These are phyloP conservation scores for Amesomyces nigricolor DNA, from an alignment of 2,329 filamentous ascomycete genomes.

Conservation along the genomic window DNA sequence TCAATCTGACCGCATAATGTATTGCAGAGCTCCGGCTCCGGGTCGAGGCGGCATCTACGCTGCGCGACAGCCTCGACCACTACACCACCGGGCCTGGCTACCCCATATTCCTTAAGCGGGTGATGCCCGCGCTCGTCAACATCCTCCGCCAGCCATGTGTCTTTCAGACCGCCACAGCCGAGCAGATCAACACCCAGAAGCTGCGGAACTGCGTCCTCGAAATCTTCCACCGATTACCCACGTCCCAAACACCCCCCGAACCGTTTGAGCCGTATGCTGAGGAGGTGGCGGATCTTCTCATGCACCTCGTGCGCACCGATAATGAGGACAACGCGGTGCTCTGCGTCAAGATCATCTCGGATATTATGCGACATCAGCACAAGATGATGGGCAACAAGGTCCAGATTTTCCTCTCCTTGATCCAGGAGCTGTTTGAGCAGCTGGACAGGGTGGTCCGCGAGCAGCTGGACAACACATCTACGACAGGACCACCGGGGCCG, in stretches of 20 bases:
- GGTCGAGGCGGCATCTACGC: conserved; percentile 72
- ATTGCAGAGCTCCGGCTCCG: conserved; percentile 70
- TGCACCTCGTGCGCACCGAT: conserved; percentile 81
- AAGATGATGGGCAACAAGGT: conserved; percentile 75
- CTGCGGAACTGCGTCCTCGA: conserved; percentile 90
- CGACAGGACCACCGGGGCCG: conserved; percentile 44
- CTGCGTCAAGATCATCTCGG: conserved; percentile 96
- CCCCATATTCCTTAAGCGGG: conserved; percentile 71
- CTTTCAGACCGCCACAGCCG: conserved; percentile 82
- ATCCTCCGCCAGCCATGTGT: conserved; percentile 81
- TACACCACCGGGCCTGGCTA: conserved; percentile 78
- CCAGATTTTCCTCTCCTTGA: conserved; percentile 82
- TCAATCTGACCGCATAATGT: conserved; percentile 10
- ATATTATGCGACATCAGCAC: conserved; percentile 87
- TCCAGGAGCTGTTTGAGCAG: conserved; percentile 91
- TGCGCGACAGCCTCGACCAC: conserved; percentile 87
- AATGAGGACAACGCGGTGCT: conserved; percentile 99
- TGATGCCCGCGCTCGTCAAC: conserved; percentile 84
- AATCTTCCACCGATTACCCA: conserved; percentile 79
- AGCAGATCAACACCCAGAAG: conserved; percentile 69
- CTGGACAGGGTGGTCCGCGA: conserved; percentile 94
- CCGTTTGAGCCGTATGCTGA: conserved; percentile 82
- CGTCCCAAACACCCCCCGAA: conserved; percentile 66
- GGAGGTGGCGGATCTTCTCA: conserved; percentile 84
- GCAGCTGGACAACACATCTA: conserved; percentile 75